A percentile compares a stretch with the other conserved stretches of the same genome.
These are phyloP conservation scores for Botrytis tulipae DNA, from an alignment of 2,329 filamentous ascomycete genomes.

Conservation along the genomic window DNA sequence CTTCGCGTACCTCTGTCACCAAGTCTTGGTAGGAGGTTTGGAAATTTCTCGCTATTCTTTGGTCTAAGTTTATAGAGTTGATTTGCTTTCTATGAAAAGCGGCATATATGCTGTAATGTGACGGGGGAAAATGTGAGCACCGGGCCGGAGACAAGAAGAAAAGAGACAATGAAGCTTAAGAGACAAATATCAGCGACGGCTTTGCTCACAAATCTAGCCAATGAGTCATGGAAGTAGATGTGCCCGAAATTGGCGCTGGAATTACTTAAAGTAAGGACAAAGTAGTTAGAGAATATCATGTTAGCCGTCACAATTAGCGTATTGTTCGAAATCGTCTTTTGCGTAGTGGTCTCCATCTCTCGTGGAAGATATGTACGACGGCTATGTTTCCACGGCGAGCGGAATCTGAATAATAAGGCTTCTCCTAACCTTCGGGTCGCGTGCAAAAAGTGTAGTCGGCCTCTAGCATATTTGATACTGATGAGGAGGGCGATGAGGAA, in stretches of 20 bases:
- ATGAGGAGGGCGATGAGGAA: background rate
- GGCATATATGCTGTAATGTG: background rate
- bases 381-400: background rate
- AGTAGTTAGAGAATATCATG: background rate
- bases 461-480: background rate
- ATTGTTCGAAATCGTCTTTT: background rate
- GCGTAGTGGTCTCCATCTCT: background rate
- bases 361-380: background rate
- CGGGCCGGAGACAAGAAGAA: rapidly evolving
- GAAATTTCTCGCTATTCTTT: background rate
- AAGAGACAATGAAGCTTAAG: background rate
- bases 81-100: no score
- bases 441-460: background rate
- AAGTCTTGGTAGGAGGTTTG: background rate
- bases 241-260: background rate
- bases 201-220: background rate
- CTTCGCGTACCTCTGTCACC: background rate
- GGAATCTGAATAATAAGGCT: rapidly evolving
- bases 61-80: background rate
- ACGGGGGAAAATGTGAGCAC: background rate
- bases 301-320: background rate
- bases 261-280: background rate
- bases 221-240: background rate
- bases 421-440: rapidly evolving
- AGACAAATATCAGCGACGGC: background rate